Percentiles rank a stretch among this genome's conserved stretches.
phyloP scores from a whole-genome alignment of 768 basidiomycete genomes.

The Tulasnella sp. region DNA sequence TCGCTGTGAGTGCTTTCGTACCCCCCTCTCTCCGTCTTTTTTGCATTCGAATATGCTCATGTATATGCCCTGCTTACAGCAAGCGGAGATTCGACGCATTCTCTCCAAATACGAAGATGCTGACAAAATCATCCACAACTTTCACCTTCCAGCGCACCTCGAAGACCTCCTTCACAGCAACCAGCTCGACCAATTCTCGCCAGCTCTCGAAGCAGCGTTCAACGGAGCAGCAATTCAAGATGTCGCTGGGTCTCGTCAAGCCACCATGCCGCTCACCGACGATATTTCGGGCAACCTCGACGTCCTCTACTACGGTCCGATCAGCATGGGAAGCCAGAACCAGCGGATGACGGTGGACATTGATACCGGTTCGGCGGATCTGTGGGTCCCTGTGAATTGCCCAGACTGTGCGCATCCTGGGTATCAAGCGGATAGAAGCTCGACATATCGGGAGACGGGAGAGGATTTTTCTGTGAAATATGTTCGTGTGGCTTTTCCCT shows the following conservation, averaged over 20 bases:
- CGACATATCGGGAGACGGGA: conserved; percentile 34
- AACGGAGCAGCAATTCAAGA: neutral
- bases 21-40: neutral
- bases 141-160: neutral
- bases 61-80: neutral
- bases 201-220: neutral
- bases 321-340: conserved; percentile 47
- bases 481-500: conserved; percentile 30
- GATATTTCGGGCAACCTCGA: conserved; percentile 36
- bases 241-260: neutral
- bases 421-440: conserved; percentile 33
- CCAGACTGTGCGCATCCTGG: neutral
- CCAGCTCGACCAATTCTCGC: neutral
- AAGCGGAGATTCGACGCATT: neutral
- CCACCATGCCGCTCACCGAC: conserved; percentile 34
- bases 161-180: neutral
- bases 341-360: conserved; percentile 51
- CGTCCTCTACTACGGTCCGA: conserved; percentile 42
- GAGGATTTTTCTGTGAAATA: conserved; percentile 38
- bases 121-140: neutral
- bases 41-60: neutral
- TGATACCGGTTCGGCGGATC: conserved; percentile 62
- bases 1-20: neutral
- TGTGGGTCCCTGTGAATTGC: conserved; percentile 38
- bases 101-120: conserved; percentile 13